phyloP scores from a whole-genome alignment of 306 rosid species.

The Vachellia collinsii region DNA sequence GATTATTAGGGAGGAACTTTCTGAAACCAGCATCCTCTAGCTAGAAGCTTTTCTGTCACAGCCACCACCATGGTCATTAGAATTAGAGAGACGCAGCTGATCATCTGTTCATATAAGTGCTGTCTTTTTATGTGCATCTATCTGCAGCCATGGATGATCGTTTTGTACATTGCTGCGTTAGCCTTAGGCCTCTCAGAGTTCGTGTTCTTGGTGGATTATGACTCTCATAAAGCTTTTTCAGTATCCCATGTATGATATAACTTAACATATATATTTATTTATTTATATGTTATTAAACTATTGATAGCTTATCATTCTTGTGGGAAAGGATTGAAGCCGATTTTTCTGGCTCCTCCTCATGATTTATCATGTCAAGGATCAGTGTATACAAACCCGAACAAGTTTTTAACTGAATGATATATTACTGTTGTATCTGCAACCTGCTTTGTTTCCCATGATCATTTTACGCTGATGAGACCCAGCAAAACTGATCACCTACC shows the following conservation, averaged over 20 bases:
- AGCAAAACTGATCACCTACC: no score
- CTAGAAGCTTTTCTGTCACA: slow-evolving; percentile 20
- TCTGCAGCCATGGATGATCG: slow-evolving; percentile 93
- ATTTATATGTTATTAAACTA: slow-evolving; percentile 41
- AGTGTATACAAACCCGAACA: slow-evolving; percentile 41
- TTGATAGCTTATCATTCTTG: slow-evolving; percentile 31
- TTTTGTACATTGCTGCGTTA: slow-evolving; percentile 81
- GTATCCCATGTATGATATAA: slow-evolving; percentile 34
- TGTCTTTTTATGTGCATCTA: slow-evolving; percentile 68
- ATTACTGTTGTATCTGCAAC: slow-evolving; percentile 28
- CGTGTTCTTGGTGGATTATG: slow-evolving; percentile 58
- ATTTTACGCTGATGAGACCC: not conserved
- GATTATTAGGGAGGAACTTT: slow-evolving; percentile 46
- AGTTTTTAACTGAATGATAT: slow-evolving; percentile 47
- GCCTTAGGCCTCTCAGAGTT: slow-evolving; percentile 46
- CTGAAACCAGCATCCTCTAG: slow-evolving; percentile 53
- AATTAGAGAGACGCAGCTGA: slow-evolving; percentile 52
- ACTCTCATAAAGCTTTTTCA: slow-evolving; percentile 43
- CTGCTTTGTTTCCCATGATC: not conserved
- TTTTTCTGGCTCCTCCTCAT: slow-evolving; percentile 67
- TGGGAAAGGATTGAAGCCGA: slow-evolving; percentile 58
- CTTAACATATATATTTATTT: slow-evolving; percentile 26
- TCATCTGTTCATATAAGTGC: slow-evolving; percentile 75
- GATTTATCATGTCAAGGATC: slow-evolving; percentile 40
- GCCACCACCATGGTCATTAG: slow-evolving; percentile 41